Evolutionary conservation across 192 early-diverging fungal genomes (phyloP).

Genomic region (Backusella tuberculispora): DNA sequence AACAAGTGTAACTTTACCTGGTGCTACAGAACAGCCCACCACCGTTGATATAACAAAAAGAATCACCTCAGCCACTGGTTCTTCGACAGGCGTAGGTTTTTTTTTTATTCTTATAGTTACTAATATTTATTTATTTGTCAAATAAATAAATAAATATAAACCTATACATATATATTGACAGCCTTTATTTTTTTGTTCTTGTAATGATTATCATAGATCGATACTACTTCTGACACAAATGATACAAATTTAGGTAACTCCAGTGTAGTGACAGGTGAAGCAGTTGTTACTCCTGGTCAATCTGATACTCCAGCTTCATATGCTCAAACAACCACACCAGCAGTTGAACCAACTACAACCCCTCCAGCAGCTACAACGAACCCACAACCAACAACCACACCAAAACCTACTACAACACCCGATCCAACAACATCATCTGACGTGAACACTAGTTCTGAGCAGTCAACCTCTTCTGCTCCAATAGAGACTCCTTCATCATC

Average conservation of each 20-base stretch:
- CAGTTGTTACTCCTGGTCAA: not conserved
- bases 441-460: not conserved
- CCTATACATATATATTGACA: not conserved
- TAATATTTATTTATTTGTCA: not conserved
- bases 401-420: not conserved
- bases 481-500: no score
- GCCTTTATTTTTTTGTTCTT: no score
- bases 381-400: not conserved
- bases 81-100: not conserved
- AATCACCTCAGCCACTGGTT: not conserved
- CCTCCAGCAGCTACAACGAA: constrained; percentile 19
- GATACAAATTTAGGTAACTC: not conserved
- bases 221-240: not conserved
- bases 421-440: not conserved
- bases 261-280: not conserved
- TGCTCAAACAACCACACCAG: not conserved
- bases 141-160: not conserved
- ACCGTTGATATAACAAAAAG: not conserved
- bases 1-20: constrained; percentile 5
- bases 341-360: not conserved
- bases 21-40: not conserved
- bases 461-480: not conserved
- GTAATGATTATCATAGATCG: not conserved
- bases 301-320: not conserved
- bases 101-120: not conserved